These are phyloP conservation scores for Inosperma sp. DNA, from an alignment of 768 basidiomycete species.

Conservation along the genomic window DNA sequence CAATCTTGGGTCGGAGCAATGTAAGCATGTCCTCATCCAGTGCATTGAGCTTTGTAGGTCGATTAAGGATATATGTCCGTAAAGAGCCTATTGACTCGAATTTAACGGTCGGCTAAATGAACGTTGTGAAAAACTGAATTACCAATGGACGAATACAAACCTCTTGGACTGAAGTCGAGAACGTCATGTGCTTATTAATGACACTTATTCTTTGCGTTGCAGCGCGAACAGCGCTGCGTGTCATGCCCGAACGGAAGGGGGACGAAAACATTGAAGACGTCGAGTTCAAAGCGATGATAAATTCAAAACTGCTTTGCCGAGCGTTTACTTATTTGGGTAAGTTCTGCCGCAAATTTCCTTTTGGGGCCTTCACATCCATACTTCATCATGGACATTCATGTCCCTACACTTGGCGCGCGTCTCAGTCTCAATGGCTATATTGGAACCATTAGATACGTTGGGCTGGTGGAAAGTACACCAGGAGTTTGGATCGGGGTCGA, in stretches of 20 bases:
- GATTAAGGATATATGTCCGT: conserved; percentile 74
- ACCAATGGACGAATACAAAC: conserved; percentile 26
- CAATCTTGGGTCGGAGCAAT: conserved; percentile 64
- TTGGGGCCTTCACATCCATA: conserved; percentile 26
- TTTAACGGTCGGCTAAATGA: conserved; percentile 46
- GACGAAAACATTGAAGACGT: conserved; percentile 29
- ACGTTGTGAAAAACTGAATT: conserved; percentile 13
- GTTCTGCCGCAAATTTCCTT: conserved; percentile 5
- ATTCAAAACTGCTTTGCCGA: conserved; percentile 14
- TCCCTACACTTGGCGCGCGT: conserved; percentile 46
- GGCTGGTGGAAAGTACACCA: conserved; percentile 54
- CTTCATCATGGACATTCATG: conserved; percentile 19
- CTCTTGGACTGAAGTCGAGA: conserved; percentile 35
- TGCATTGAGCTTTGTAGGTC: conserved; percentile 76
- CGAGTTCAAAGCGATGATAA: not conserved
- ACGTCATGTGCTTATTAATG: conserved; percentile 48
- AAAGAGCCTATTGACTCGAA: conserved; percentile 64
- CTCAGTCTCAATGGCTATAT: conserved; percentile 48
- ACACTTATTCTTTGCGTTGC: conserved; percentile 39
- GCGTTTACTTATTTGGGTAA: conserved; percentile 16
- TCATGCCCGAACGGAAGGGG: conserved; percentile 38
- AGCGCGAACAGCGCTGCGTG: conserved; percentile 34
- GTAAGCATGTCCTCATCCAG: conserved; percentile 76
- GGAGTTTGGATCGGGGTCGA: conserved; percentile 94
- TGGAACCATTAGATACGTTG: conserved; percentile 70